phyloP scores from a whole-genome alignment of 2,329 filamentous ascomycete genomes.

The Fusarium sp. region DNA sequence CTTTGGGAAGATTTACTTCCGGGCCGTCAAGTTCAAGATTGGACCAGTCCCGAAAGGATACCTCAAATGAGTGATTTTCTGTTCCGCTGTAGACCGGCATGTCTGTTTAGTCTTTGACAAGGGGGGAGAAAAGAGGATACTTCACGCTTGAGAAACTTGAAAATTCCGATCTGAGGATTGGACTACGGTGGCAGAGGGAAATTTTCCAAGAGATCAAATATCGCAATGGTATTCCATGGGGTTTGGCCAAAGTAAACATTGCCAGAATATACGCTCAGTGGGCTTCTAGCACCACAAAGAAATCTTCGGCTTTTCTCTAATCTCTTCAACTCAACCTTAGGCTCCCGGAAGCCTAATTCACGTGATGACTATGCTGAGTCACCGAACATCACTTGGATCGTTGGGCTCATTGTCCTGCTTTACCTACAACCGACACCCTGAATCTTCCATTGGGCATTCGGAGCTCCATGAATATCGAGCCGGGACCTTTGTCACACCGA shows the following conservation, averaged over 20 bases:
- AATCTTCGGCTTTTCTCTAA: no score
- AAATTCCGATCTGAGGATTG: rapidly evolving
- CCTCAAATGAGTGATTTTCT: not conserved
- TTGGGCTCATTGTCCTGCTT: not conserved
- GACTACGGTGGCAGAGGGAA: not conserved
- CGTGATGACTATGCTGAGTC: no score
- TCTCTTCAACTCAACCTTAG: no score
- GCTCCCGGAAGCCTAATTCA: no score
- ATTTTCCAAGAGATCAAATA: no score
- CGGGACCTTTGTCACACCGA: no score
- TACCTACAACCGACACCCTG: not conserved
- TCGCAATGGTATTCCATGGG: no score
- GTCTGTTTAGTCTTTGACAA: not conserved
- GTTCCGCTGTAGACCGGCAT: not conserved
- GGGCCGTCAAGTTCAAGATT: not conserved
- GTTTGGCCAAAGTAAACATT: no score
- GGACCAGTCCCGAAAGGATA: not conserved
- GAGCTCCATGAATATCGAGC: not conserved
- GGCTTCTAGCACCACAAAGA: no score
- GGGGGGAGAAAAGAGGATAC: not conserved
- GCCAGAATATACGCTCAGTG: no score
- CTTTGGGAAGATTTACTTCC: not conserved
- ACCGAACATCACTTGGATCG: not conserved
- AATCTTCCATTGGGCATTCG: not conserved
- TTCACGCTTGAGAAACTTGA: not conserved